A percentile compares a stretch with the other conserved stretches of the same genome.
phyloP scores from a whole-genome alignment of 2,329 filamentous ascomycete genomes.

The Claviceps digitariae region DNA sequence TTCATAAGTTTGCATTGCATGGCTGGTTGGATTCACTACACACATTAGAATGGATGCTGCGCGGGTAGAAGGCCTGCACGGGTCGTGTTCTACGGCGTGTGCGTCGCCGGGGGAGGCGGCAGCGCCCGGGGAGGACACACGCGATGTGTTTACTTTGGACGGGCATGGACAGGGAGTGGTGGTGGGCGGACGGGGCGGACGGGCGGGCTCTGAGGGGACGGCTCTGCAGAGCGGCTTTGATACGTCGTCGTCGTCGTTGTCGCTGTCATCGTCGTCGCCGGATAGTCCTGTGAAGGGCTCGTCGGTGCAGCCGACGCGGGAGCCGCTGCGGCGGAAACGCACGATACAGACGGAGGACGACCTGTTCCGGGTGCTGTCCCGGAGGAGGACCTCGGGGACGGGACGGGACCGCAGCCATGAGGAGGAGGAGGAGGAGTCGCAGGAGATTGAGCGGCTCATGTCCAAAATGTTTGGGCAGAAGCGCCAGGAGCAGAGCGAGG shows the following conservation, averaged over 20 bases:
- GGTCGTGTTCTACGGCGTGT: not conserved
- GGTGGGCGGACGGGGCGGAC: no score
- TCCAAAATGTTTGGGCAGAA: constrained; percentile 57
- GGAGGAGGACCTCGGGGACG: constrained; percentile 29
- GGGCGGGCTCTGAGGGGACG: no score
- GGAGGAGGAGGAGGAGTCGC: constrained; percentile 27
- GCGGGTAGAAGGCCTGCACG: not conserved
- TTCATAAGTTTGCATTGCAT: no score
- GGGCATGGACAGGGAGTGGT: no score
- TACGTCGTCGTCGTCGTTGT: not conserved
- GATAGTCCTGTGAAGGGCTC: no score
- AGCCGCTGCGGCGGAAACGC: constrained; percentile 11
- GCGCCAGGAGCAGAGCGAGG: constrained; percentile 51
- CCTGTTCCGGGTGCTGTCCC: constrained; percentile 33
- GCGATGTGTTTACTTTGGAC: no score
- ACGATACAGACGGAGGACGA: constrained; percentile 33
- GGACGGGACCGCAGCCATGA: constrained; percentile 5
- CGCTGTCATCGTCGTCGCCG: not conserved
- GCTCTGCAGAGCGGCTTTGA: not conserved
- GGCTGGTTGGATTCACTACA: no score
- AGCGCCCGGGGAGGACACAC: no score
- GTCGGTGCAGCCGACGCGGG: no score
- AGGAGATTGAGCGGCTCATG: constrained; percentile 48
- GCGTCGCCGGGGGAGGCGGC: not conserved
- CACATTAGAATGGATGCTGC: not conserved